Evolutionary conservation across 768 basidiomycete species (phyloP), one percentile per base, ranked within the genome.

Genomic region (Leccinum boreale): DNA sequence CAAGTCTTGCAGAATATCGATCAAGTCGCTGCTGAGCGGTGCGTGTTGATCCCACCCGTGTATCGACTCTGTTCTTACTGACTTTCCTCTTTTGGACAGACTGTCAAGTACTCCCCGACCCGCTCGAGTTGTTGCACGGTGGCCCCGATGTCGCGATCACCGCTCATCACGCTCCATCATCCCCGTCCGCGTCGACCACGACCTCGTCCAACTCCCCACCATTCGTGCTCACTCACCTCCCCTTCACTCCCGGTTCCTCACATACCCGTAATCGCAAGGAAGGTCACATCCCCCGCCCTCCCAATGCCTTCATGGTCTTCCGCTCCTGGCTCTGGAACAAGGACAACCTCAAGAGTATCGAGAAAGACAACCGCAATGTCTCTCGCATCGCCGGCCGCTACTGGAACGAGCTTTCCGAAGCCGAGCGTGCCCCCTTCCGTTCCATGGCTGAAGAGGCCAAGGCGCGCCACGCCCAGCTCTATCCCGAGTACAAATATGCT

Each of bases 301-400:
- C 88, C 55, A 95, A 94, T 66, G 87, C 91, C 10, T 95, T 93
- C 78, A 91, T 93, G 73, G 76, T 92, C 58, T 93, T 83, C 69
- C 85, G 92, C 42, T 90, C 85, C 19, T 81, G 81, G 66, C 80
- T 87, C 46, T 81, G 89, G 74, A 72, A 76, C 52, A 79, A 80
- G 59, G 73, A 77, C 3, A 74, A 78, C 36, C 69, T 78, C 29
- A 82, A 82, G 52, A 71, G 71, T 39, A 75, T 82, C 52, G 87
- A 89, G 73, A 79, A 76, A 58, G 84, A 87, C 51, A 90, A 93
- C 68, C 85, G 89, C 68, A 80, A 84, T 55, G 81, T 93, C 57
- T 87, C 85, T 57, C 79, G 84, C 55, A 80, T 90, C 52, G 87
- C 85, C 2, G 90, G 86, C 4, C 69, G 82, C 33, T 77, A 80